Evolutionary conservation across 192 early-diverging fungal species (phyloP), one percentile per base, ranked within the genome.

Genomic region (Phlyctochytrium planicorne): DNA sequence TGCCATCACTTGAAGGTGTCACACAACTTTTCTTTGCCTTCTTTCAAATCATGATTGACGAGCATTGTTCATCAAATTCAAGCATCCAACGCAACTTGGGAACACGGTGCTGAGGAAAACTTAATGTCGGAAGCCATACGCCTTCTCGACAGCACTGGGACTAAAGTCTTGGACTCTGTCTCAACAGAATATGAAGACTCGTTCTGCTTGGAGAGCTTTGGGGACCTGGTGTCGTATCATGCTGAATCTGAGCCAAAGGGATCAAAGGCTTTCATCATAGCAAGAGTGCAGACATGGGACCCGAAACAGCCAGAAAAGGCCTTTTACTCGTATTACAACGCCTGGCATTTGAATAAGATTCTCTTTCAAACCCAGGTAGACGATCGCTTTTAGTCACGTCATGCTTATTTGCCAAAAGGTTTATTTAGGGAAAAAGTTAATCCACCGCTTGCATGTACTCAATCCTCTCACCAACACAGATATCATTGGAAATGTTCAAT

Each of bases 401-500:
- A 59, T 59, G 40, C 40, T 50, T n/a, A n/a, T n/a, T n/a, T n/a
- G n/a, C n/a, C n/a, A 4, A 37, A 30, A 71, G 69, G 71, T 83
- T 0, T 87, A 87, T 62, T 66, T 87, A 17, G 79, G 80, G 66
- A 87, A 87, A 70, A 82, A 86, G 59, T 67, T 86, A 27, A 87
- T 87, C 23, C 86, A 87, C 63, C 70, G 86, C 30, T 61, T 87
- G n/a, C 83, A 87, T 53, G 86, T 87, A 29, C 77, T 87, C 34
- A 87, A 87, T 63, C 86, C 86, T 20, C 67, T 87, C 32, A 86
- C 84, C 1, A 87, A 87, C 63, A 84, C 86, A 6, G 86, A 87
- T 59, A 87, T 87, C 50, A 87, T 87, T 59, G 86, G 86, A 31
- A 82, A 87, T 62, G 86, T 87, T 27, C 75, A 81, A 62, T 87